phyloP scores from a whole-genome alignment of 2,329 filamentous ascomycete species.

The Diplocarpon mali region DNA sequence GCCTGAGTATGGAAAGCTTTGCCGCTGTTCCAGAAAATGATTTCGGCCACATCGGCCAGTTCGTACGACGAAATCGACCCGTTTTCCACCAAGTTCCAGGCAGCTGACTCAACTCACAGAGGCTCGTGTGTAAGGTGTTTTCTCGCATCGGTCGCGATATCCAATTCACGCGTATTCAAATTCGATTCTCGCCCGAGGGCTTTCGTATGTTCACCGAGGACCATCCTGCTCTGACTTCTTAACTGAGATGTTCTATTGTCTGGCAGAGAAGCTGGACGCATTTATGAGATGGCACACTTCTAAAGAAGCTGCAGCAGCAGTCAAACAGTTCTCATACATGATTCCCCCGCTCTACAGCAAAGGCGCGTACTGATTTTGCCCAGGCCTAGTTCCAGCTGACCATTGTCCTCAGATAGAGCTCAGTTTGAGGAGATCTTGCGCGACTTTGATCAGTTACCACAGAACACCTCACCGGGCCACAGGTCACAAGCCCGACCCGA shows the following conservation, averaged over 20 bases:
- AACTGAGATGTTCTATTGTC: not conserved
- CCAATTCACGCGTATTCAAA: conserved; percentile 39
- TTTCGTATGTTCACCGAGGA: conserved; percentile 27
- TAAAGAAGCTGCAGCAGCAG: conserved; percentile 38
- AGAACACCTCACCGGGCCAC: not conserved
- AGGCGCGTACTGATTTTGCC: not conserved
- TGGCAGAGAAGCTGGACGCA: conserved; percentile 30
- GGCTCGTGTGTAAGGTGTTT: conserved; percentile 36
- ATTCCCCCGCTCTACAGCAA: conserved; percentile 24
- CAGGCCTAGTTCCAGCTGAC: not conserved
- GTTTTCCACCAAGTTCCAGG: conserved; percentile 16
- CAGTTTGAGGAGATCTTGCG: conserved; percentile 1
- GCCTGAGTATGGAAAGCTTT: conserved; percentile 11
- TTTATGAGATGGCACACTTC: conserved; percentile 29
- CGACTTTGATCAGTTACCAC: not conserved
- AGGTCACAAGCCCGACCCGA: not conserved
- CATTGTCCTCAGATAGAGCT: not conserved
- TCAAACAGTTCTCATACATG: conserved; percentile 49
- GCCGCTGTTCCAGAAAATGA: conserved; percentile 28
- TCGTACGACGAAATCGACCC: not conserved
- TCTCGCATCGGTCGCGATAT: conserved; percentile 38
- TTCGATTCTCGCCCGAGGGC: conserved; percentile 39
- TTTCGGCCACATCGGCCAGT: conserved; percentile 33
- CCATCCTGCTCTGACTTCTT: not conserved
- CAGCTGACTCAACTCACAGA: conserved; percentile 30